Base-by-base conservation (phyloP, 148 eudicot species). In the Rhododendron ovatum region DNA sequence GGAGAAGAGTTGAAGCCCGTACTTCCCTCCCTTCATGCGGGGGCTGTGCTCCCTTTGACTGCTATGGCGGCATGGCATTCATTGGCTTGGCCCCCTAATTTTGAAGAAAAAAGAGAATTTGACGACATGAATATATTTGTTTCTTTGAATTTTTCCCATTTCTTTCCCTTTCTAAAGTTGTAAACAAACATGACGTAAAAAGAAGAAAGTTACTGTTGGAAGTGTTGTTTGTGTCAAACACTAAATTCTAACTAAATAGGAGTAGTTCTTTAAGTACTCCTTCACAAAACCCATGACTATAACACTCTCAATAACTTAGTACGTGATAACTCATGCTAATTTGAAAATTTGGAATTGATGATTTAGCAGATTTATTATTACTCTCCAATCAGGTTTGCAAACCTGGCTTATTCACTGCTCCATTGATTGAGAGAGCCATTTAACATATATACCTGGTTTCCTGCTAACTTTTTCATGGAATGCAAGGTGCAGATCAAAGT, bases 1-100 rank as follows among this genome's bases (percentile, higher is more conserved):
- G 67, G 48, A 65, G 30, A 20, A 69, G 50, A 26, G 82, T 47
- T 81, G 79, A 85, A 85, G 48, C 59, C 37, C 73, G 41, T 22
- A 45, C 69, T 65, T n/a, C n/a, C 14, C 55, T 22, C 14, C 74
- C 28, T 65, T 7, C 37, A 30, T 28, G 85, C 17, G 26, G 80
- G 10, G 48, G 47, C 48, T 41, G 47, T 18, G 47, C 22, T 76
- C 50, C 30, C 77, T 65, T 43, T 47, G 63, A 77, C 86, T 37
- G 5, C 45, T 24, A 4, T 48, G 69, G 35, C 67, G 80, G 47
- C 71, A 13, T 17, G 48, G 22, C 18, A n/a, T 39, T 47, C 50
- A 47, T 45, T 55, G 30, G 24, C 33, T 7, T 74, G 20, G 37
- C 35, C n/a, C n/a, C 43, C 8, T 1, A 37, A 5, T 76, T 50